A percentile compares a stretch with the other conserved stretches of the same genome.
Conservation (phyloP, 2,329 filamentous ascomycete genomes). For the Verticillium nubilum region DNA sequence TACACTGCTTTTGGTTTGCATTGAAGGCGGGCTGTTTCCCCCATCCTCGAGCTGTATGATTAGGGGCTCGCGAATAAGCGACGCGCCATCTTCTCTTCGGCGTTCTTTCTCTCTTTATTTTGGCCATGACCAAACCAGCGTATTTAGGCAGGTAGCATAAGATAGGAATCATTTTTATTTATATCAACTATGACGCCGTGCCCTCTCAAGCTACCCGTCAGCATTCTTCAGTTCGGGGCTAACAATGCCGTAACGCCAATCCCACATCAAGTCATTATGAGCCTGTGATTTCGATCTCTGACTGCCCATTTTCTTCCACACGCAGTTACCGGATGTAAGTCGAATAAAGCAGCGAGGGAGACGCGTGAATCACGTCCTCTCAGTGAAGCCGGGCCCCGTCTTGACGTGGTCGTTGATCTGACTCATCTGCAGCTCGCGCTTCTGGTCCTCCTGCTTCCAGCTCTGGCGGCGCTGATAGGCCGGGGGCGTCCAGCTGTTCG, state of each 20-base stretch:
- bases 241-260: too few relatives aligned
- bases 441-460: conserved; percentile 49
- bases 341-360: not conserved
- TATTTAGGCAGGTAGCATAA: not conserved
- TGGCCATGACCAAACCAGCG: not conserved
- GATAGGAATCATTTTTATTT: not conserved
- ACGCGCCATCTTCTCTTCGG: not conserved
- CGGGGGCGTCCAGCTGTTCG: conserved; percentile 39
- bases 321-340: not conserved
- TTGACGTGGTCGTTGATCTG: conserved; percentile 25
- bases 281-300: too few relatives aligned
- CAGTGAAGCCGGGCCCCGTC: conserved; percentile 36
- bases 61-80: not conserved
- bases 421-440: conserved; percentile 44
- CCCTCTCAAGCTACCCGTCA: not conserved
- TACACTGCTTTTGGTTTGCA: not conserved
- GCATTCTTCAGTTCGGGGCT: not conserved
- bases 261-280: too few relatives aligned
- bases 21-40: not conserved
- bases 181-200: not conserved
- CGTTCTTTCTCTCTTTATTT: not conserved
- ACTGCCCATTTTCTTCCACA: too few relatives aligned
- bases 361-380: conserved; percentile 17
- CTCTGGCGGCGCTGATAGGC: conserved; percentile 40
- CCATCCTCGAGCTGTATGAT: not conserved